A percentile compares a stretch with the other conserved stretches of the same genome.
These are phyloP conservation scores for Cordyceps javanica DNA, from an alignment of 2,329 filamentous ascomycete species.

Conservation along the genomic window DNA sequence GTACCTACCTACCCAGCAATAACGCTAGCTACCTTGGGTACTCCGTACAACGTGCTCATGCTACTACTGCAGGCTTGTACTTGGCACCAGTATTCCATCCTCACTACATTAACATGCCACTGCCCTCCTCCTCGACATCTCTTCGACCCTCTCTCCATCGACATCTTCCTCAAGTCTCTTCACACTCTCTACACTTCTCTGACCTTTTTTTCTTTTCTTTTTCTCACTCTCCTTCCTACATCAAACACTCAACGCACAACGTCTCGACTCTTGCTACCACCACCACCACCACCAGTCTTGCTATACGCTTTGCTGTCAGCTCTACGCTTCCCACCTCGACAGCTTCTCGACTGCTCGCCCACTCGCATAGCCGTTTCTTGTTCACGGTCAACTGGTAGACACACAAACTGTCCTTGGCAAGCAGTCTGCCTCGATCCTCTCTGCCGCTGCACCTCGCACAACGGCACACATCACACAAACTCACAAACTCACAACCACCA, in stretches of 20 bases:
- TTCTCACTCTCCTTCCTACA: neutral
- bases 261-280: neutral
- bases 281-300: too few relatives aligned
- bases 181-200: neutral
- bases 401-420: neutral
- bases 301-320: neutral
- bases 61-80: too few relatives aligned
- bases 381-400: neutral
- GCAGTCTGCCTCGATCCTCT: too few relatives aligned
- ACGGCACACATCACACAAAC: neutral
- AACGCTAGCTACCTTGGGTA: too few relatives aligned
- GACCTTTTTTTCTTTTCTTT: neutral
- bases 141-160: neutral
- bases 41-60: too few relatives aligned
- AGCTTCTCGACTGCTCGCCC: slow-evolving; percentile 6
- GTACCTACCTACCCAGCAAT: too few relatives aligned
- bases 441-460: neutral
- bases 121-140: slow-evolving; percentile 6
- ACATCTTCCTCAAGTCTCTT: neutral
- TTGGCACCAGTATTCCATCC: too few relatives aligned
- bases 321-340: neutral
- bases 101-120: slow-evolving; percentile 10
- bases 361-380: neutral
- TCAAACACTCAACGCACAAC: neutral
- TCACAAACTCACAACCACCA: neutral